A percentile compares a stretch with the other conserved stretches of the same genome.
phyloP scores from a whole-genome alignment of 1,284 basidiomycete species.

The Phenoliferia sp. region DNA sequence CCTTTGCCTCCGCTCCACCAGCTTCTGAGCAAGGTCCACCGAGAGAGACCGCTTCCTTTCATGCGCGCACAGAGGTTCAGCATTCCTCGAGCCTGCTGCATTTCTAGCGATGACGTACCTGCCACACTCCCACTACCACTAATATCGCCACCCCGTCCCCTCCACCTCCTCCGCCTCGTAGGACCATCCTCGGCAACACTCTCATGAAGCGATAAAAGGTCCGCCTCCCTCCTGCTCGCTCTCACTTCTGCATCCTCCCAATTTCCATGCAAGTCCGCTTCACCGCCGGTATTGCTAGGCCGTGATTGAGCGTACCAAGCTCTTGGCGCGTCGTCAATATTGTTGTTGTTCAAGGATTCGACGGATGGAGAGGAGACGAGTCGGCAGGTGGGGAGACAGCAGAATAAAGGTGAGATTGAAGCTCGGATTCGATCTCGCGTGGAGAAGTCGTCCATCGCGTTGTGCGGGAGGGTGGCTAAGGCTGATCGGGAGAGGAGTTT shows the following conservation, averaged over 20 bases:
- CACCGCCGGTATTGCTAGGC: background rate
- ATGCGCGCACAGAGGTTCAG: background rate
- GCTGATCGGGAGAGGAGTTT: no score
- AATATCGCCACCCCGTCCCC: conserved; percentile 16
- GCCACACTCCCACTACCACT: conserved; percentile 15
- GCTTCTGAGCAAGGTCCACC: conserved; percentile 27
- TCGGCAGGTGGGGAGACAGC: conserved; percentile 11
- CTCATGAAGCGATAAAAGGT: conserved; percentile 17
- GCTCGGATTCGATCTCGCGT: conserved; percentile 16
- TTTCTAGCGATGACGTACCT: background rate
- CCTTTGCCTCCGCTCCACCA: conserved; percentile 21
- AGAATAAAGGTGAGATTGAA: conserved; percentile 11
- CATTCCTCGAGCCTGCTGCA: background rate
- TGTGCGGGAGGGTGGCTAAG: no score
- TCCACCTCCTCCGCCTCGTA: background rate
- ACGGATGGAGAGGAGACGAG: conserved; percentile 9
- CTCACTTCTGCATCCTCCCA: background rate
- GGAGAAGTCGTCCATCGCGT: conserved; percentile 27
- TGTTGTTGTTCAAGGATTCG: conserved; percentile 8
- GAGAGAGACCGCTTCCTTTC: conserved; percentile 14
- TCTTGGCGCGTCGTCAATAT: background rate
- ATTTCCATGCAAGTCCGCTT: background rate
- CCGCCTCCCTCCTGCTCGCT: conserved; percentile 1
- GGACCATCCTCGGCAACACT: conserved; percentile 5
- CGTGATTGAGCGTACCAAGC: conserved; percentile 3